Conservation (phyloP, 129 eudicot genomes). For the Artemisia annua region DNA sequence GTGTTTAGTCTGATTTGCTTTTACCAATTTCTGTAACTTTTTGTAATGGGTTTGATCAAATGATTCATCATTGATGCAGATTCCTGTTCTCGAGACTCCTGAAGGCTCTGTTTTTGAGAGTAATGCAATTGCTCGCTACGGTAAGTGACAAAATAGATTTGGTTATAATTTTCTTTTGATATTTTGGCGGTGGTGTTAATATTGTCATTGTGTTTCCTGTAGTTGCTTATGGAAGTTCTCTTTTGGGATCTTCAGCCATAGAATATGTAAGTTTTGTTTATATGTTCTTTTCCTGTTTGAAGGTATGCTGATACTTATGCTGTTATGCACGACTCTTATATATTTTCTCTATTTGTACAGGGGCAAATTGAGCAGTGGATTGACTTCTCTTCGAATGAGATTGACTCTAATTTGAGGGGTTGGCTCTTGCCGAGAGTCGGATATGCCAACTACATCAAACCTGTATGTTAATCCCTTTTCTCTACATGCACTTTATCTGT, state of each 20-base stretch:
- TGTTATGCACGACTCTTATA: background rate
- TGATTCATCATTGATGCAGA: conserved; percentile 33
- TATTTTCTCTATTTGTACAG: conserved; percentile 20
- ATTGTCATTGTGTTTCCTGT: conserved; percentile 14
- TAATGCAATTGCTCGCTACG: conserved; percentile 93
- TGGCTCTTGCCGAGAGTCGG: conserved; percentile 53
- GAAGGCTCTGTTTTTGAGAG: conserved; percentile 87
- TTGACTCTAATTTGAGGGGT: conserved; percentile 37
- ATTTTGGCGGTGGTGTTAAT: conserved; percentile 2
- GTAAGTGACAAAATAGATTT: conserved; percentile 32
- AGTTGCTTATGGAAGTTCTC: conserved; percentile 63
- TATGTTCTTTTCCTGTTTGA: background rate
- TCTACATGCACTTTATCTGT: no score
- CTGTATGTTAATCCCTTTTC: conserved; percentile 29
- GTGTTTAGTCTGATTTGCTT: background rate
- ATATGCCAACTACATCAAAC: conserved; percentile 36
- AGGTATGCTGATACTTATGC: background rate
- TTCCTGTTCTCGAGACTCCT: conserved; percentile 88
- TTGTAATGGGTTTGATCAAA: background rate
- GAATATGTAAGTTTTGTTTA: conserved; percentile 54
- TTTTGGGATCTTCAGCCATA: conserved; percentile 68
- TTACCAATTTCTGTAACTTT: background rate
- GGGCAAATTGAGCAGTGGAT: conserved; percentile 78
- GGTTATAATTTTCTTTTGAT: background rate
- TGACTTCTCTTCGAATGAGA: conserved; percentile 58